phyloP scores from a whole-genome alignment of 441 rosid genomes.

The Corymbia citriodora region DNA sequence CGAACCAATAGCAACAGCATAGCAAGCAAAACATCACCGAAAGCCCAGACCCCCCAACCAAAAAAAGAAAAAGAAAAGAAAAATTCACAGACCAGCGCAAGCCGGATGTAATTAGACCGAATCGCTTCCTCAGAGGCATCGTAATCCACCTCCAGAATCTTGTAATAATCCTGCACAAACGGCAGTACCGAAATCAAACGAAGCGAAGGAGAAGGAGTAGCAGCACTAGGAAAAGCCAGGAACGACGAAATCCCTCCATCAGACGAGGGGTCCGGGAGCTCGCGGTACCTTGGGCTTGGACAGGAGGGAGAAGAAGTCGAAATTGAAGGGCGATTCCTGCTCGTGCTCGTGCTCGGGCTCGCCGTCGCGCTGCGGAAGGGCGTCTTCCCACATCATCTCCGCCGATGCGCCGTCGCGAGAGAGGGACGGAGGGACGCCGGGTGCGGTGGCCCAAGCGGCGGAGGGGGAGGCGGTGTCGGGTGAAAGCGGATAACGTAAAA shows the following conservation, averaged over 20 bases:
- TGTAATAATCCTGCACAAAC: conserved; percentile 64
- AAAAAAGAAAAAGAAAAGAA: background rate
- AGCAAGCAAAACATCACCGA: background rate
- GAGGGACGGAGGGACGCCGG: background rate
- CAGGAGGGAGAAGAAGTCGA: conserved; percentile 55
- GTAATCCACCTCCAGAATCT: conserved; percentile 69
- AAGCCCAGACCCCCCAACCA: background rate
- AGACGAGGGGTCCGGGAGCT: background rate
- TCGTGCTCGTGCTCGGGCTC: conserved; percentile 7
- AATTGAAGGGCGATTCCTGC: conserved; percentile 35
- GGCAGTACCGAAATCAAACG: no score
- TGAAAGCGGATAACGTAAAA: background rate
- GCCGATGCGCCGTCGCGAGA: background rate
- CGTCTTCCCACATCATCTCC: conserved; percentile 28
- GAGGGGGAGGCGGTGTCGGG: background rate
- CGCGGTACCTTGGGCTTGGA: conserved; percentile 58
- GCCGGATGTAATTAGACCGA: conserved; percentile 88
- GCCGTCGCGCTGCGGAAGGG: conserved; percentile 4
- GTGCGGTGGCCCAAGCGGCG: background rate
- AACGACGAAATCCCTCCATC: background rate
- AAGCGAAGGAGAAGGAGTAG: background rate
- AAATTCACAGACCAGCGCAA: conserved; percentile 56
- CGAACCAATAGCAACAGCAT: background rate
- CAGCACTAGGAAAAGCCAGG: background rate
- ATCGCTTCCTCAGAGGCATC: conserved; percentile 83